Conservation (phyloP, 2,329 filamentous ascomycete species). For the Verticillium nonalfalfae region DNA sequence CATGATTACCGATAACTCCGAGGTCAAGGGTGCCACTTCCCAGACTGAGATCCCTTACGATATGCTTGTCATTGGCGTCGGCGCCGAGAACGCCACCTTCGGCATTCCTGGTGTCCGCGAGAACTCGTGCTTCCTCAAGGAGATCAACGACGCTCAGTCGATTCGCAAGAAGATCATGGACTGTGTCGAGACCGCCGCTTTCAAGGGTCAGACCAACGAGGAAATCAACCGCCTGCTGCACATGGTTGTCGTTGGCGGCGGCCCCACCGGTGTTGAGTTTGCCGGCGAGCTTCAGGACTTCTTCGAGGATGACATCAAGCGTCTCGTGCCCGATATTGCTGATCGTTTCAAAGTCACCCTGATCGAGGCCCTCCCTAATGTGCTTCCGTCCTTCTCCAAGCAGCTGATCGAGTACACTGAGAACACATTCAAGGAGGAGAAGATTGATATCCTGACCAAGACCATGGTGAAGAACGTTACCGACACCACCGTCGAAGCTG, state of each 20-base stretch:
- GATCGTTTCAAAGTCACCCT: conserved; percentile 96
- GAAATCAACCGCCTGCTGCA: conserved; percentile 92
- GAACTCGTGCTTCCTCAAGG: conserved; percentile 96
- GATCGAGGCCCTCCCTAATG: conserved; percentile 93
- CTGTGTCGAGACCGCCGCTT: conserved; percentile 95
- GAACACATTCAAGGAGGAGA: conserved; percentile 97
- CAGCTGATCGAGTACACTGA: conserved; percentile 99
- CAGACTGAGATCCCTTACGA: conserved; percentile 93
- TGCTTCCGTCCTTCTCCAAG: conserved; percentile 97
- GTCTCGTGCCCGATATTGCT: conserved; percentile 93
- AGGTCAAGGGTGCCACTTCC: conserved; percentile 76
- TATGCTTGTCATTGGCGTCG: conserved; percentile 95
- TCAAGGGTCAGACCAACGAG: conserved; percentile 87
- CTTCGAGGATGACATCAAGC: conserved; percentile 96
- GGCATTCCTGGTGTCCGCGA: conserved; percentile 94
- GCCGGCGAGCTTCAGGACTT: conserved; percentile 98
- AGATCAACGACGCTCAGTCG: conserved; percentile 90
- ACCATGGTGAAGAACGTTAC: conserved; percentile 98
- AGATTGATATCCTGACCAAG: conserved; percentile 95
- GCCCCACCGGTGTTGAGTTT: conserved; percentile 96
- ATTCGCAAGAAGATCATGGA: conserved; percentile 99
- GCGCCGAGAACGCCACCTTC: conserved; percentile 97
- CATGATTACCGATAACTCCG: conserved; percentile 85
- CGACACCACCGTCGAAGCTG: conserved; percentile 86
- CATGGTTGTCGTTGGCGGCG: conserved; percentile 94